Evolutionary conservation across 2,329 filamentous ascomycete species (phyloP).

Genomic region (Neophaeococcomyces aloes): DNA sequence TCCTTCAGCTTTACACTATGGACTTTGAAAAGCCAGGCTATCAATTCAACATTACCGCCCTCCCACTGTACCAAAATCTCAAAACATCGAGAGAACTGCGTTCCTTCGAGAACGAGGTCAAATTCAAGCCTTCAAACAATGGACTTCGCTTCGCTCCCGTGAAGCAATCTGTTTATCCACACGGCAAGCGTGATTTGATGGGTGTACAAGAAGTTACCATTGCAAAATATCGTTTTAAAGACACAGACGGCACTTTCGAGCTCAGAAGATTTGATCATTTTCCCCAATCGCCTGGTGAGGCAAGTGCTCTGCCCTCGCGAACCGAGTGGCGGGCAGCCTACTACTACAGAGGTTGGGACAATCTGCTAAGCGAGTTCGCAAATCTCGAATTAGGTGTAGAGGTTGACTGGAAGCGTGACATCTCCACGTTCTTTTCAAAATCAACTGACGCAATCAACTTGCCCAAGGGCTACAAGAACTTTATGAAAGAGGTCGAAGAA

Average conservation of each 20-base stretch:
- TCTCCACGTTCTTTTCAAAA: slow-evolving; percentile 29
- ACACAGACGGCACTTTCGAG: slow-evolving; percentile 34
- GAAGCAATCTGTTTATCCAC: slow-evolving; percentile 14
- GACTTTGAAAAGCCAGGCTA: slow-evolving; percentile 26
- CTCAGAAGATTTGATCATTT: slow-evolving; percentile 32
- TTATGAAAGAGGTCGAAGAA: slow-evolving; percentile 27
- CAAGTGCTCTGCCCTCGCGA: slow-evolving; percentile 4
- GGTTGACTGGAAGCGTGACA: slow-evolving; percentile 25
- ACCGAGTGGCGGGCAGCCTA: slow-evolving; percentile 25
- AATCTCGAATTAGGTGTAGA: slow-evolving; percentile 27
- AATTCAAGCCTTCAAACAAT: slow-evolving; percentile 11
- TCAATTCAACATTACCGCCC: slow-evolving; percentile 16
- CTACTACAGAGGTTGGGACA: slow-evolving; percentile 32
- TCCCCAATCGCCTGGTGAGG: slow-evolving; percentile 10
- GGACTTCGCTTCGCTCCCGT: slow-evolving; percentile 15
- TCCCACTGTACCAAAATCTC: slow-evolving; percentile 14
- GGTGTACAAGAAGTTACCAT: slow-evolving; percentile 30
- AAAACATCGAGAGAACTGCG: slow-evolving; percentile 10
- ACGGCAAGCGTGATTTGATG: slow-evolving; percentile 8
- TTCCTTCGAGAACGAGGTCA: slow-evolving; percentile 16
- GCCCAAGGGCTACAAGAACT: slow-evolving; percentile 28
- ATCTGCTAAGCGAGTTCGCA: slow-evolving; percentile 28
- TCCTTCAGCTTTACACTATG: slow-evolving; percentile 32
- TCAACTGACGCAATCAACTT: slow-evolving; percentile 12
- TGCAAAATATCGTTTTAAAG: slow-evolving; percentile 30